Evolutionary conservation across 768 basidiomycete species (phyloP).

Genomic region (Leccinum broughii): DNA sequence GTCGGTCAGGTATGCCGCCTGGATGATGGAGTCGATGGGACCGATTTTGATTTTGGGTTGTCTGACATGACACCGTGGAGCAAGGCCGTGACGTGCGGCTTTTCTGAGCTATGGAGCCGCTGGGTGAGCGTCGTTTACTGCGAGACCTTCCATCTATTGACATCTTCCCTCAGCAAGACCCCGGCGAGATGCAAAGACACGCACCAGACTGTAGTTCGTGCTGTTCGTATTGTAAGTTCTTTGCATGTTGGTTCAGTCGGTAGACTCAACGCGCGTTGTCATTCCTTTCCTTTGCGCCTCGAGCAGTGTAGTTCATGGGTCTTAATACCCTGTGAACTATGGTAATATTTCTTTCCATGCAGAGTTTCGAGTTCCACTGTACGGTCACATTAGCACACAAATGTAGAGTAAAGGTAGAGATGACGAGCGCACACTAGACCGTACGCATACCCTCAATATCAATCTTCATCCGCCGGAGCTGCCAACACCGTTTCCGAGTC

Average conservation of each 20-base stretch:
- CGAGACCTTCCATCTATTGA: conserved; percentile 62
- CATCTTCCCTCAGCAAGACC: conserved; percentile 51
- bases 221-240: conserved; percentile 30
- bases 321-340: too few relatives aligned
- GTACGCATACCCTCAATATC: too few relatives aligned
- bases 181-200: conserved; percentile 34
- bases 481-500: background rate
- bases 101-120: conserved; percentile 81
- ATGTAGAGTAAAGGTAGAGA: too few relatives aligned
- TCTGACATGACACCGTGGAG: conserved; percentile 61
- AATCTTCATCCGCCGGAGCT: conserved; percentile 1
- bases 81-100: conserved; percentile 63
- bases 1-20: conserved; percentile 36
- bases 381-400: too few relatives aligned
- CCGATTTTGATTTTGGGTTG: conserved; percentile 57
- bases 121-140: conserved; percentile 78
- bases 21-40: conserved; percentile 52
- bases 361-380: too few relatives aligned
- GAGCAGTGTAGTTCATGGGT: too few relatives aligned
- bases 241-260: too few relatives aligned
- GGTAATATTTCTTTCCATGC: too few relatives aligned
- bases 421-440: too few relatives aligned
- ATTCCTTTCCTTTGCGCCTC: too few relatives aligned
- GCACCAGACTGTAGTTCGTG: conserved; percentile 62
- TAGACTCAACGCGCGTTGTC: too few relatives aligned